These are phyloP conservation scores for Colletotrichum horii DNA, from an alignment of 2,329 filamentous ascomycete genomes.

Conservation along the genomic window DNA sequence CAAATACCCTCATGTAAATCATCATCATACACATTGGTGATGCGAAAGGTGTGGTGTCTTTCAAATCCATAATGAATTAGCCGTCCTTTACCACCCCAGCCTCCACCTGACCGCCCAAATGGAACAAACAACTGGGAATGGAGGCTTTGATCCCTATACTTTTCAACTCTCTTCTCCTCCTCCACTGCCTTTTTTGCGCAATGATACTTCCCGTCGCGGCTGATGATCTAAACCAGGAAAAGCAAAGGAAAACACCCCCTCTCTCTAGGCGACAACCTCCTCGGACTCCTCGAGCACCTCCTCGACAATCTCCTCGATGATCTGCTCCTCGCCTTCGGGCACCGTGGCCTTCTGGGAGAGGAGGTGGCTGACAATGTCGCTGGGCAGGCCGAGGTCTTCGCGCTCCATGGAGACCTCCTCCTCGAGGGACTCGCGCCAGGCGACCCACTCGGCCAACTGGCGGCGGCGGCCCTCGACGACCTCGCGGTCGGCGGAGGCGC, in stretches of 20 bases:
- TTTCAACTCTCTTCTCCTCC: neutral
- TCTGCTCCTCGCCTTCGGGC: constrained; percentile 71
- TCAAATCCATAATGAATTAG: constrained; percentile 21
- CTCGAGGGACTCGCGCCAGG: constrained; percentile 79
- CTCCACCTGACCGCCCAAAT: constrained; percentile 12
- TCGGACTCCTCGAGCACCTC: constrained; percentile 87
- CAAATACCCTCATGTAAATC: neutral
- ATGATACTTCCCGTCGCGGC: neutral
- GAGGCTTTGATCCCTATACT: neutral
- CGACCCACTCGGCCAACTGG: constrained; percentile 86
- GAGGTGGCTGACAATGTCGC: constrained; percentile 67
- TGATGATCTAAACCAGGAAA: constrained; percentile 1
- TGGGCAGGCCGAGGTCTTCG: constrained; percentile 68
- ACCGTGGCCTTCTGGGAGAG: constrained; percentile 59
- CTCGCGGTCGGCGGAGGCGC: constrained; percentile 90
- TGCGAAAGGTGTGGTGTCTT: neutral
- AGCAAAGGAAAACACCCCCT: neutral
- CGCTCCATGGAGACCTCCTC: constrained; percentile 76
- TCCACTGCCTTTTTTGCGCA: neutral
- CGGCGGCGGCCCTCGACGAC: constrained; percentile 87
- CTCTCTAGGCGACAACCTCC: constrained; percentile 61
- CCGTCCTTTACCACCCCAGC: constrained; percentile 12
- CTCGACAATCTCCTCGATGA: constrained; percentile 88
- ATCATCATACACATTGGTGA: neutral
- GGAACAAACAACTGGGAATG: constrained; percentile 12